Evolutionary conservation across 352 stramenopile species (phyloP).

Genomic region (Phytophthora cajani): DNA sequence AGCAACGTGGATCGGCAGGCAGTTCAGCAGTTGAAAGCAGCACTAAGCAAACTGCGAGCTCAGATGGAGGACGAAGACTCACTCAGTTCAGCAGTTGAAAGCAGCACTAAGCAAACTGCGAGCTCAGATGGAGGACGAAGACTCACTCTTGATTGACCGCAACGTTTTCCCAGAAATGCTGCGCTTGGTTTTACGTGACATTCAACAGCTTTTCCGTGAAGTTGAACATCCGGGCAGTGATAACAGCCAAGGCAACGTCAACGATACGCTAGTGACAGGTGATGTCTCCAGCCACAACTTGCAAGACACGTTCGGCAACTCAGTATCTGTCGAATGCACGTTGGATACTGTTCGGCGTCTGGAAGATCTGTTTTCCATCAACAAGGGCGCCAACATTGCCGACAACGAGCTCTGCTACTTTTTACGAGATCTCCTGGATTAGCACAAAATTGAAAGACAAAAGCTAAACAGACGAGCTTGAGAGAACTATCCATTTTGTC

Average conservation of each 20-base stretch:
- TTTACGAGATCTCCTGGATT: slow-evolving; percentile 69
- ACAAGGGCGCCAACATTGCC: slow-evolving; percentile 42
- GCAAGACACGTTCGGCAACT: slow-evolving; percentile 57
- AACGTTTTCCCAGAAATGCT: slow-evolving; percentile 39
- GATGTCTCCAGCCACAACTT: slow-evolving; percentile 4
- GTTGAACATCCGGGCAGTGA: slow-evolving; percentile 1
- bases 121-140: slow-evolving; percentile 69
- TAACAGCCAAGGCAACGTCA: not conserved
- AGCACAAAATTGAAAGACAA: slow-evolving; percentile 6
- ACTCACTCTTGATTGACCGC: slow-evolving; percentile 61
- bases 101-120: slow-evolving; percentile 50
- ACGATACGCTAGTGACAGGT: not conserved
- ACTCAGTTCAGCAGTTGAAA: slow-evolving; percentile 47
- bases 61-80: slow-evolving; percentile 76
- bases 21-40: slow-evolving; percentile 38
- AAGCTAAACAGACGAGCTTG: slow-evolving; percentile 1
- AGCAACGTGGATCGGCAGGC: slow-evolving; percentile 34
- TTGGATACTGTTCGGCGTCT: slow-evolving; percentile 54
- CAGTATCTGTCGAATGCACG: slow-evolving; percentile 50
- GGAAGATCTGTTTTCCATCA: slow-evolving; percentile 59
- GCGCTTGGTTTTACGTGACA: slow-evolving; percentile 28
- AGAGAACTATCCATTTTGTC: slow-evolving; percentile 2
- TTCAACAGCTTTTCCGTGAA: slow-evolving; percentile 53
- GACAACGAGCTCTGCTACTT: slow-evolving; percentile 80
- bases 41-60: slow-evolving; percentile 54